phyloP scores from a whole-genome alignment of 192 early-diverging fungal genomes.

The Backusella psychrophila region DNA sequence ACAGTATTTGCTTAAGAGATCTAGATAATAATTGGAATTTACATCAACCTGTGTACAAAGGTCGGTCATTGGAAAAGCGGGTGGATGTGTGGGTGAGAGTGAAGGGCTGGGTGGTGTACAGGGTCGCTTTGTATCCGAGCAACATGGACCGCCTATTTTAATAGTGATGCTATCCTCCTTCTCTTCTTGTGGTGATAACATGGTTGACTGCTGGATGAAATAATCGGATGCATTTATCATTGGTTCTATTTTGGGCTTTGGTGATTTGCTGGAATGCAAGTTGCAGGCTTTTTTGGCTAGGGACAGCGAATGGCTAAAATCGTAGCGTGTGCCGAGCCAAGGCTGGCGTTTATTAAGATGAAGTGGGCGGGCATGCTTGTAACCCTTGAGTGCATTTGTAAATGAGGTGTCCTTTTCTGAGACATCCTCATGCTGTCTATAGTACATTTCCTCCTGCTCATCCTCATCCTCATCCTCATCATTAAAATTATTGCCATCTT shows the following conservation, averaged over 20 bases:
- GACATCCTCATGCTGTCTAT: background rate
- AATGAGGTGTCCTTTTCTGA: conserved; percentile 10
- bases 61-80: background rate
- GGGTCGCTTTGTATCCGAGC: background rate
- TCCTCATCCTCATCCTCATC: conserved; percentile 5
- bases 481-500: background rate
- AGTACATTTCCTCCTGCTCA: background rate
- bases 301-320: conserved; percentile 10
- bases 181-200: background rate
- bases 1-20: conserved; percentile 56
- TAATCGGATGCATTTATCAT: background rate
- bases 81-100: conserved; percentile 1
- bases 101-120: background rate
- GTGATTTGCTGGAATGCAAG: background rate
- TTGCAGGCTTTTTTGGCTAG: conserved; percentile 10
- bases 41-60: conserved; percentile 17
- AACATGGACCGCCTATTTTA: background rate
- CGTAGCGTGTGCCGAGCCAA: conserved; percentile 13
- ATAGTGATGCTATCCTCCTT: background rate
- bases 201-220: background rate
- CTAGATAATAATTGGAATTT: conserved; percentile 47
- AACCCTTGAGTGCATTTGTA: conserved; percentile 5
- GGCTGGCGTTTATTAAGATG: background rate
- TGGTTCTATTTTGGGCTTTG: background rate
- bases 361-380: background rate